Conservation (phyloP, 805 yeast species). For the Cyberlindnera bimundalis region DNA sequence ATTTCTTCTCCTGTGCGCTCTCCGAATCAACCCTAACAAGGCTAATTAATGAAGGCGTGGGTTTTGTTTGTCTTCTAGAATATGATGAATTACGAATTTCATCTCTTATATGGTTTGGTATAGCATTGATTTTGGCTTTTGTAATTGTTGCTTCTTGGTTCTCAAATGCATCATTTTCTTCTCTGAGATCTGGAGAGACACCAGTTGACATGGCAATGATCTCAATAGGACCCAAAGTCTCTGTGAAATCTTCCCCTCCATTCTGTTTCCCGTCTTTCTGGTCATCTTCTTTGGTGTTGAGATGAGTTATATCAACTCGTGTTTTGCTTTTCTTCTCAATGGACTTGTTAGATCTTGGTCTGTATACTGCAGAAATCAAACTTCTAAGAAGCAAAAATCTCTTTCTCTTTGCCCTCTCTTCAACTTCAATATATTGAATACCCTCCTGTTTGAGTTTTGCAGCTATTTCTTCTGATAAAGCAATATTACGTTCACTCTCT, state of each 20-base stretch:
- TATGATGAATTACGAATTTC: conserved; percentile 11
- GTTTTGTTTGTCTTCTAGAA: conserved; percentile 11
- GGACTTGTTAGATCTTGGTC: neutral
- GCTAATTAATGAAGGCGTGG: conserved; percentile 9
- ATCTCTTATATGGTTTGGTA: neutral
- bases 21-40: conserved; percentile 10
- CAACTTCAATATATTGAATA: conserved; percentile 15
- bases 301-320: no score
- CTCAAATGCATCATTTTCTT: neutral
- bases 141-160: neutral
- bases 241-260: neutral
- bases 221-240: conserved; percentile 10
- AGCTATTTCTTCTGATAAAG: neutral
- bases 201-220: conserved; percentile 13
- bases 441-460: conserved; percentile 8
- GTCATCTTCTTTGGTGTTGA: neutral
- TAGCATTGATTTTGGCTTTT: neutral
- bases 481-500: neutral
- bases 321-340: no score
- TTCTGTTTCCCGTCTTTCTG: neutral
- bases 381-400: neutral
- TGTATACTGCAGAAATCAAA: conserved; percentile 1
- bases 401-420: conserved; percentile 7
- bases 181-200: neutral
- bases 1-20: conserved; percentile 10